Base-by-base conservation (phyloP, 345 rosid genomes). In the Eucalyptus regnans region DNA sequence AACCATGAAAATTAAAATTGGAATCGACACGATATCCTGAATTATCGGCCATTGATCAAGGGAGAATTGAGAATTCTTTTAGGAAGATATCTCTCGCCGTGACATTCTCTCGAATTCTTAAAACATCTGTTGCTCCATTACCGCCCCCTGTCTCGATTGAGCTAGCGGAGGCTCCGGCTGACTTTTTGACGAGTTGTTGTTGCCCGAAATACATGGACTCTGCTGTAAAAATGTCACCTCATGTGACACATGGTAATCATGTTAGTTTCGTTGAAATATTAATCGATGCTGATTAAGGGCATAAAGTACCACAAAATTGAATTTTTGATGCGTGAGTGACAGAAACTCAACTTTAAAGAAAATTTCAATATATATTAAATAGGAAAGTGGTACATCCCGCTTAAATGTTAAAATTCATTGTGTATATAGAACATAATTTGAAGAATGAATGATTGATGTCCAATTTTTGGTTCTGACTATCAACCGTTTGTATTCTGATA, bases 401-500 rank as follows among this genome's bases (percentile, higher is more conserved):
- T 52, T 52, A 52, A 17, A 52, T 62, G 71, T 62, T 62, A 7
- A 25, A 25, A 58, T 58, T 62, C 18, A 29, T 29, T 62, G 18
- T 62, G 31, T 62, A 29, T 13, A 3, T 29, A 29, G 9, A 62
- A 62, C 71, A 62, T 29, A 12, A 62, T 29, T 29, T 62, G 33
- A 62, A 62, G 71, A 62, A 62, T 62, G 16, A 29, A 62, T 62
- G 37, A 29, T n/a, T 12, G 1, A 62, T 29, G 16, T n/a, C 18
- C 1, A 29, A 7, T 62, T 62, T 62, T 62, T 62, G 16, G 31
- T 29, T 29, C 1, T 3, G 1, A 62, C 18, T 12, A 12, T 29
- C 31, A n/a, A 29, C 8, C 2, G 16, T 62, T 13, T 0, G 1
- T 62, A 62, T 13, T n/a, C 0, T 29, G 33, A 62, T 12, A 62